A percentile compares a stretch with the other conserved stretches of the same genome.
phyloP scores from a whole-genome alignment of 2,329 filamentous ascomycete species.

The Verticillium zaregamsianum region DNA sequence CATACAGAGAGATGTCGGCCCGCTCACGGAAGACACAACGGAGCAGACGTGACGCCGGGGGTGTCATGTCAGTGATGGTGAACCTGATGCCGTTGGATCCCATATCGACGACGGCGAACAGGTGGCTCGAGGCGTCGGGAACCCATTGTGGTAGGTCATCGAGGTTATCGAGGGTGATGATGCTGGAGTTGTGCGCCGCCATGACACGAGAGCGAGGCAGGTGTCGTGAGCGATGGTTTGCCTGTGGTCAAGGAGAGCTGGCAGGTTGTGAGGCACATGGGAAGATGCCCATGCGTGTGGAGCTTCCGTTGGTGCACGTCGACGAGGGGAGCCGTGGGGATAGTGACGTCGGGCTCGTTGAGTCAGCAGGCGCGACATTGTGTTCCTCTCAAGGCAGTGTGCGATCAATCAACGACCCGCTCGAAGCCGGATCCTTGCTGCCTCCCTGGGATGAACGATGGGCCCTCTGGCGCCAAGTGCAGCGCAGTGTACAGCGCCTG shows the following conservation, averaged over 20 bases:
- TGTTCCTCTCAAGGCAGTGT: background rate
- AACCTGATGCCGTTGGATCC: conserved; percentile 90
- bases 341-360: background rate
- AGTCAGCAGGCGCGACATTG: background rate
- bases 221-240: background rate
- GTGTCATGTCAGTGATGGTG: conserved; percentile 78
- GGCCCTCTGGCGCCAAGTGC: too few relatives aligned
- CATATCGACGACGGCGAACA: conserved; percentile 57
- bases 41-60: conserved; percentile 66
- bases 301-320: background rate
- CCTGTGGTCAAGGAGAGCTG: background rate
- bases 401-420: too few relatives aligned
- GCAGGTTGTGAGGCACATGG: background rate
- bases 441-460: too few relatives aligned
- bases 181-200: conserved; percentile 20
- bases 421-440: too few relatives aligned
- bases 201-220: background rate
- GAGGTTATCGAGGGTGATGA: conserved; percentile 50
- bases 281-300: background rate
- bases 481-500: too few relatives aligned
- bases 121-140: conserved; percentile 39
- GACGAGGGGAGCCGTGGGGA: too few relatives aligned
- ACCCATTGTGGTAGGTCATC: conserved; percentile 45
- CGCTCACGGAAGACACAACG: conserved; percentile 75
- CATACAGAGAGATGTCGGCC: conserved; percentile 79